A percentile compares a stretch with the other conserved stretches of the same genome.
phyloP scores from a whole-genome alignment of 495 filamentous ascomycete species.

The Aspergillus incahuasiensis region DNA sequence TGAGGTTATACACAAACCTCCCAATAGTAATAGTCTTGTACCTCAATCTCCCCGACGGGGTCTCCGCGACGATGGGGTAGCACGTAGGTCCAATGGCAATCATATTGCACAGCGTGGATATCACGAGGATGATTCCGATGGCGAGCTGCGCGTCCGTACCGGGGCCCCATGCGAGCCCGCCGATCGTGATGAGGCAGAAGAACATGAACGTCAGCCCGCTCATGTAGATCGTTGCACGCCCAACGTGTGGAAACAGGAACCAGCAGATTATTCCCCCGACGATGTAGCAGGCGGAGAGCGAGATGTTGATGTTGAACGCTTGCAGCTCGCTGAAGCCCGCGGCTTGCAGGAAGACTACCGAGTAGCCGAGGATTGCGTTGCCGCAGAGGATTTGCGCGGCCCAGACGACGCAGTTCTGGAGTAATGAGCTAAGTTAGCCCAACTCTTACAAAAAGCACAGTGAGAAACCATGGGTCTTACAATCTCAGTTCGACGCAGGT shows the following conservation, averaged over 20 bases:
- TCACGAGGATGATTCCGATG: conserved; percentile 23
- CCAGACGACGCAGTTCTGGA: conserved; percentile 31
- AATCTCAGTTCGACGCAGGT: conserved; percentile 39
- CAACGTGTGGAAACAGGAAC: conserved; percentile 46
- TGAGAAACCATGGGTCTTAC: conserved; percentile 34
- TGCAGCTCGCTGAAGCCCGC: conserved; percentile 27
- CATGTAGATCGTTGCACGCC: conserved; percentile 50
- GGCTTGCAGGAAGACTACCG: conserved; percentile 38
- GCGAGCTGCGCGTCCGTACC: conserved; percentile 27
- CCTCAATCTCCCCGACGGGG: conserved; percentile 29
- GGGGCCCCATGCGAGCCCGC: conserved; percentile 52
- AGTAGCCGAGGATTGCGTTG: conserved; percentile 29
- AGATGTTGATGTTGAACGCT: conserved; percentile 27
- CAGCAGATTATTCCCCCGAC: conserved; percentile 60
- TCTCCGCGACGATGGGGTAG: conserved; percentile 38
- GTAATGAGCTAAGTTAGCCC: background rate
- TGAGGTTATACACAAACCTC: conserved; percentile 27
- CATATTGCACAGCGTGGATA: conserved; percentile 28
- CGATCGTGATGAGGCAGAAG: conserved; percentile 38
- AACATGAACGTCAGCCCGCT: conserved; percentile 41
- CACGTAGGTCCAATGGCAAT: conserved; percentile 41
- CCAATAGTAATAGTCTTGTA: conserved; percentile 33
- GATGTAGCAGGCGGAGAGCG: conserved; percentile 54
- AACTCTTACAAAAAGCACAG: no score
- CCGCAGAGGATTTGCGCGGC: conserved; percentile 32